Conservation (phyloP, 139 green algal species). For the Limnomonas spitsbergensis region DNA sequence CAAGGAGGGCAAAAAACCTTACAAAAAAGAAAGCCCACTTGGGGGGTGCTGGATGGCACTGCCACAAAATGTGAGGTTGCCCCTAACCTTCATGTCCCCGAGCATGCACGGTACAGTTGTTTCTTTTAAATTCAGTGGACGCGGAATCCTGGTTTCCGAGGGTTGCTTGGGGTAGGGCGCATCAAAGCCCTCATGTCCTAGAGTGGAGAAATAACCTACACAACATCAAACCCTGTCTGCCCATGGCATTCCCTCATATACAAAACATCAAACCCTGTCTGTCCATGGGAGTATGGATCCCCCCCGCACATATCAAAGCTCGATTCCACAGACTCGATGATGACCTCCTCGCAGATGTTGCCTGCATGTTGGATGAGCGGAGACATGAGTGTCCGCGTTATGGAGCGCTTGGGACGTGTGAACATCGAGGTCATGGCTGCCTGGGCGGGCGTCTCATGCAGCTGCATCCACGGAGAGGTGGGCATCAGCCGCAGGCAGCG, state of each 20-base stretch:
- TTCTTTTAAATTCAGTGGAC: too few relatives aligned
- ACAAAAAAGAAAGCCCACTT: background rate
- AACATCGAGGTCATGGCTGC: background rate
- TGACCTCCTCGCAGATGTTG: background rate
- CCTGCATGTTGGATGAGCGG: background rate
- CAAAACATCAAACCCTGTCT: too few relatives aligned
- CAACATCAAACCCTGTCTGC: too few relatives aligned
- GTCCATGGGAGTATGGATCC: too few relatives aligned
- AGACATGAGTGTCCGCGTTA: background rate
- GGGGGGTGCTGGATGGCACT: background rate
- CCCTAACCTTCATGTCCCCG: background rate
- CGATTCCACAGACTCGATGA: background rate
- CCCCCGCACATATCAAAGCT: conserved; percentile 2
- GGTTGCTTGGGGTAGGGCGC: too few relatives aligned
- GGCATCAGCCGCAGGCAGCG: background rate
- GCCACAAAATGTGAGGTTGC: background rate
- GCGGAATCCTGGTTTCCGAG: too few relatives aligned
- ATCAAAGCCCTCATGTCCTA: too few relatives aligned
- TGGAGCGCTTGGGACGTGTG: background rate
- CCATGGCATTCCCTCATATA: too few relatives aligned
- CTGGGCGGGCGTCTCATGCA: background rate
- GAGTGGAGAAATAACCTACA: too few relatives aligned
- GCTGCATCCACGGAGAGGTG: background rate
- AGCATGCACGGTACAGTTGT: background rate
- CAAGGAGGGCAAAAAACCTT: background rate